Percentiles rank a stretch among this genome's conserved stretches.
These are phyloP conservation scores for Aureobasidium melanogenum DNA, from an alignment of 2,329 filamentous ascomycete genomes.

Conservation along the genomic window DNA sequence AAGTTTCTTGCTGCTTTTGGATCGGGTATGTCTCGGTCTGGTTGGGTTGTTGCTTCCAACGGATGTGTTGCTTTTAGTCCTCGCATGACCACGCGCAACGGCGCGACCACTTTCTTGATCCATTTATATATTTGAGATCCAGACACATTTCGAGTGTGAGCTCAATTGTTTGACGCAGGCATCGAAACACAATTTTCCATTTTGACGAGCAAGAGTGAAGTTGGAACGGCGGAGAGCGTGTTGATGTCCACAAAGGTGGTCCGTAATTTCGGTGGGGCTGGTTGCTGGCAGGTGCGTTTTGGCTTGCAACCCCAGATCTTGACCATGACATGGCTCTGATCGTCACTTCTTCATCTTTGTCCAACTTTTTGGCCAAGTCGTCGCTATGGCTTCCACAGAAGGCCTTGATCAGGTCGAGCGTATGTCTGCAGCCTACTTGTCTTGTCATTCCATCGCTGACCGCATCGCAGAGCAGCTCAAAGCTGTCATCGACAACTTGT, in stretches of 20 bases:
- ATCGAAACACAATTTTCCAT: neutral
- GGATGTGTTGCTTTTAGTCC: conserved; percentile 6
- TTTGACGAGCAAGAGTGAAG: neutral
- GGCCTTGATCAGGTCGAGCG: conserved; percentile 26
- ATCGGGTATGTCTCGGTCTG: conserved; percentile 29
- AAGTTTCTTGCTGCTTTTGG: conserved; percentile 9
- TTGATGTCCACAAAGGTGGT: neutral
- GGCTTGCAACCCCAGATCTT: neutral
- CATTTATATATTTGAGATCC: neutral
- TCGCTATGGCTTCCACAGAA: conserved; percentile 17
- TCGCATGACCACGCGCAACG: neutral
- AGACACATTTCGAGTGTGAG: neutral
- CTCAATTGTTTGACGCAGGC: neutral
- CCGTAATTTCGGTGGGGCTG: conserved; percentile 3
- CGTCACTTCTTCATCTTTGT: neutral
- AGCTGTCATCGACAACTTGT: conserved; percentile 53
- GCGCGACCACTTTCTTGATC: conserved; percentile 3
- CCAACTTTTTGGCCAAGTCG: neutral
- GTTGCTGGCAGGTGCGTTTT: neutral
- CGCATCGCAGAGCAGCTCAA: conserved; percentile 42
- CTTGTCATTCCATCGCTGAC: neutral
- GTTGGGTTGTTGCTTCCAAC: neutral
- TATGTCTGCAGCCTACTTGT: conserved; percentile 10
- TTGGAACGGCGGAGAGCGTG: neutral
- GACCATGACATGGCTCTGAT: neutral